Conservation (phyloP, 176 grass and related monocot species). For the Calamus simplicifolius region DNA sequence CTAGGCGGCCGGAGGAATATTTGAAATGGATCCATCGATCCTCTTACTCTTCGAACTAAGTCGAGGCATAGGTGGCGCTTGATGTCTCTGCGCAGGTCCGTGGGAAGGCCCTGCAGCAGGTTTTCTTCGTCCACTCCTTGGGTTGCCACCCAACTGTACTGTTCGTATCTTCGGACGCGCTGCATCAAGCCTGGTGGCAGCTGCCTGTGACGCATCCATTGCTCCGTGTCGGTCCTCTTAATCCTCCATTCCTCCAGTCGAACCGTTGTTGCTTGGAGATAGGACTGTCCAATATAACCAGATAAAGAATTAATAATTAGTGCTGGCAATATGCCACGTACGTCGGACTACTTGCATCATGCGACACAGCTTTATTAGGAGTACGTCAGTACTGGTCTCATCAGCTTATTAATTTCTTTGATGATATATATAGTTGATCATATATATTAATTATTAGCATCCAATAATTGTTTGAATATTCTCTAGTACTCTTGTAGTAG, state of each 20-base stretch:
- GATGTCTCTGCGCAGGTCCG: slow-evolving; percentile 82
- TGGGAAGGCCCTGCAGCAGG: slow-evolving; percentile 61
- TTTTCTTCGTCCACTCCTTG: slow-evolving; percentile 80
- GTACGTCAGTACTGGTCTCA: too few species aligned
- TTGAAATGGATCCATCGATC: neutral
- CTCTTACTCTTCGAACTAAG: slow-evolving; percentile 57
- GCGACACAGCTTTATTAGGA: too few species aligned
- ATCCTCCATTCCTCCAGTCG: slow-evolving; percentile 89
- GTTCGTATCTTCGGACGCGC: slow-evolving; percentile 69
- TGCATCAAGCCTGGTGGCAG: slow-evolving; percentile 67
- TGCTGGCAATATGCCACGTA: too few species aligned
- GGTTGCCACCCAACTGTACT: slow-evolving; percentile 82
- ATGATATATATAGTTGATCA: too few species aligned
- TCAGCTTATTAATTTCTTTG: too few species aligned
- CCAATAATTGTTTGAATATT: too few species aligned
- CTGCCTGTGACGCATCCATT: slow-evolving; percentile 95
- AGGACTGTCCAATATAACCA: slow-evolving; percentile 36
- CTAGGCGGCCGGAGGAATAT: too few species aligned
- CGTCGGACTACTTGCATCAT: too few species aligned
- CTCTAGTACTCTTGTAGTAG: too few species aligned
- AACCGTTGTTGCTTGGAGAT: slow-evolving; percentile 76
- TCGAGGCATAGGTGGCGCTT: slow-evolving; percentile 92
- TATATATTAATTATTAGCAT: too few species aligned
- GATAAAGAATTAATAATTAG: neutral
- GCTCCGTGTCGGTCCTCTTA: slow-evolving; percentile 81